Percentiles rank a stretch among this genome's conserved stretches.
Conservation (phyloP, 257 asterid genomes). For the Solanum chilense region DNA sequence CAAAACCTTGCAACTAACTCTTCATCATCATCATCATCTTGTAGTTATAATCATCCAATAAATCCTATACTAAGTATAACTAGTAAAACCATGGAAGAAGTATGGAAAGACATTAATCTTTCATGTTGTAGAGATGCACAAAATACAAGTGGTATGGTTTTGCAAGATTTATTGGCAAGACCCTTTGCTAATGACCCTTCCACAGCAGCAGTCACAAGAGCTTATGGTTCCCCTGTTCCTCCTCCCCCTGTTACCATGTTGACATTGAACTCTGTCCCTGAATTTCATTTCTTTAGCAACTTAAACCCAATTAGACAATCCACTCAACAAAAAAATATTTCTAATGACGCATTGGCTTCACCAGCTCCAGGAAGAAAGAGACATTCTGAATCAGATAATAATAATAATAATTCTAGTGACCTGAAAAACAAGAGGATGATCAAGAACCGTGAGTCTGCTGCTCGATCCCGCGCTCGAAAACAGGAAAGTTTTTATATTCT, state of each 20-base stretch:
- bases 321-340: not conserved
- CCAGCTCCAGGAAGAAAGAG: conserved; percentile 18
- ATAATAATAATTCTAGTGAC: conserved; percentile 18
- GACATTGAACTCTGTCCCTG: conserved; percentile 30
- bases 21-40: not conserved
- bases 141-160: conserved; percentile 10
- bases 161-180: conserved; percentile 50
- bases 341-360: not conserved
- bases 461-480: conserved; percentile 74
- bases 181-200: conserved; percentile 19
- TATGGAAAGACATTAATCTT: conserved; percentile 53
- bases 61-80: not conserved
- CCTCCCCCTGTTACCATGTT: conserved; percentile 33
- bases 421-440: conserved; percentile 65
- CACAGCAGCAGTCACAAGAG: not conserved
- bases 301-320: not conserved
- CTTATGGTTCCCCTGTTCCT: not conserved
- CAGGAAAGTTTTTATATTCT: conserved; percentile 38
- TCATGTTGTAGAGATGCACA: conserved; percentile 4
- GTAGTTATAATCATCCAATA: not conserved
- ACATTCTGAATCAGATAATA: conserved; percentile 3
- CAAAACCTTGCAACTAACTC: not conserved
- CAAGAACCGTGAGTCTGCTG: conserved; percentile 84
- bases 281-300: conserved; percentile 13
- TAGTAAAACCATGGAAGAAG: conserved; percentile 51